Percentiles rank a stretch among this genome's conserved stretches.
Conservation (phyloP, 2,329 filamentous ascomycete genomes). For the Hansfordia pulvinata region DNA sequence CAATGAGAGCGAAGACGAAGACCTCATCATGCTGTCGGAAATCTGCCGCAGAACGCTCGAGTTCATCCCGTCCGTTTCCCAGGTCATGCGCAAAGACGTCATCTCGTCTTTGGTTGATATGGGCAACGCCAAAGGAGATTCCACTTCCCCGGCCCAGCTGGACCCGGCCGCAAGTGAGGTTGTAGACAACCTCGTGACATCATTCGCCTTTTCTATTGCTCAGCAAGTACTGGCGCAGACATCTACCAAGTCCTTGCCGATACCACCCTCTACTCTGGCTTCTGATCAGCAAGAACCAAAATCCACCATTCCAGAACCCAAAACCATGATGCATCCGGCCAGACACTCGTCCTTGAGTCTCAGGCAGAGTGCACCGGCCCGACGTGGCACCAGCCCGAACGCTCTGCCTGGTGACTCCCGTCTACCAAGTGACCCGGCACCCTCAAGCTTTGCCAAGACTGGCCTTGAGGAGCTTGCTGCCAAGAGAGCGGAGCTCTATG, state of each 20-base stretch:
- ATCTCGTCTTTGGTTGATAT: constrained; percentile 40
- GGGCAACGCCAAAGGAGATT: constrained; percentile 21
- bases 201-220: constrained; percentile 64
- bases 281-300: constrained; percentile 43
- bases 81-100: constrained; percentile 69
- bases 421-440: constrained; percentile 25
- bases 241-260: constrained; percentile 51
- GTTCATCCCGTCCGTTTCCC: constrained; percentile 70
- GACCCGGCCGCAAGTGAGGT: constrained; percentile 32
- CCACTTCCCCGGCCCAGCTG: constrained; percentile 11
- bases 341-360: constrained; percentile 46
- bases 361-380: constrained; percentile 19
- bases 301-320: constrained; percentile 49
- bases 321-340: constrained; percentile 57
- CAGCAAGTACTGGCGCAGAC: constrained; percentile 69
- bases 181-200: constrained; percentile 62
- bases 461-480: constrained; percentile 76
- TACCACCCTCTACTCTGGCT: constrained; percentile 44
- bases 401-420: constrained; percentile 37
- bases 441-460: constrained; percentile 37
- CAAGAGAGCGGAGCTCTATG: constrained; percentile 67
- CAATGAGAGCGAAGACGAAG: constrained; percentile 49
- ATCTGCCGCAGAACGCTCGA: constrained; percentile 71
- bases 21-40: constrained; percentile 70
- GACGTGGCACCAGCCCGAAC: constrained; percentile 27